These are phyloP conservation scores for Alternaria incomplexa DNA, from an alignment of 2,329 filamentous ascomycete genomes.

Conservation along the genomic window DNA sequence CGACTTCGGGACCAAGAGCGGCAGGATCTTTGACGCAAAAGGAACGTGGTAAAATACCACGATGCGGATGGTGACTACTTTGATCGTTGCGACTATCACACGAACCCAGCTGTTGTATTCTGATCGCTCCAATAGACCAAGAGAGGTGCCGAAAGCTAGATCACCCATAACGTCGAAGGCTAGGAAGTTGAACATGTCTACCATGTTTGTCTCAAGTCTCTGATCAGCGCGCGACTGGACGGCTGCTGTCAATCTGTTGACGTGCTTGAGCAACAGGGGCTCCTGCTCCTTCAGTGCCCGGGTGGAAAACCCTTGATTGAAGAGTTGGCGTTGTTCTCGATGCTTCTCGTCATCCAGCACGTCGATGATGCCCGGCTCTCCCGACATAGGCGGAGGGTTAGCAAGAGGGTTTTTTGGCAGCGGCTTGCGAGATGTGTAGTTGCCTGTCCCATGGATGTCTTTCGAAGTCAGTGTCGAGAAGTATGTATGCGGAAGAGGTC, in stretches of 20 bases:
- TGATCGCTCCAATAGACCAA: conserved; percentile 1
- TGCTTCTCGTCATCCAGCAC: conserved; percentile 8
- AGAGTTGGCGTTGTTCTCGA: conserved; percentile 10
- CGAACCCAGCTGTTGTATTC: conserved; percentile 4
- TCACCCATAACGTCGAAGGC: conserved; percentile 6
- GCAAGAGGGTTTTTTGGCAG: conserved; percentile 6
- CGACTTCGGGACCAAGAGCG: conserved; percentile 4
- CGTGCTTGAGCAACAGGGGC: conserved; percentile 2
- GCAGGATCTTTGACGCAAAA: conserved; percentile 4
- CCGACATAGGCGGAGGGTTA: conserved; percentile 7
- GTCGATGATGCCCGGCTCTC: conserved; percentile 6
- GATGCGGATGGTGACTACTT: conserved; percentile 3
- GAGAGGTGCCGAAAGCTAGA: conserved; percentile 2
- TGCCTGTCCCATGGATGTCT: conserved; percentile 3
- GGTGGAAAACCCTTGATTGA: conserved; percentile 8
- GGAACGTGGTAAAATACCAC: conserved; percentile 7
- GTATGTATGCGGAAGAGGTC: neutral
- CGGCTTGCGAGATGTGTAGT: conserved; percentile 1
- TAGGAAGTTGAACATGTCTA: conserved; percentile 7
- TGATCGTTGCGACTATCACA: conserved; percentile 3
- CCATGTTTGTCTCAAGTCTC: conserved; percentile 1
- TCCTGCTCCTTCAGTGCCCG: conserved; percentile 7
- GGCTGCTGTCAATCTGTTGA: conserved; percentile 5
- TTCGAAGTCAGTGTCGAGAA: neutral
- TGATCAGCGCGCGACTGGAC: conserved; percentile 3